phyloP scores from a whole-genome alignment of 2,329 filamentous ascomycete species.

The Aspergillus quadricinctus region DNA sequence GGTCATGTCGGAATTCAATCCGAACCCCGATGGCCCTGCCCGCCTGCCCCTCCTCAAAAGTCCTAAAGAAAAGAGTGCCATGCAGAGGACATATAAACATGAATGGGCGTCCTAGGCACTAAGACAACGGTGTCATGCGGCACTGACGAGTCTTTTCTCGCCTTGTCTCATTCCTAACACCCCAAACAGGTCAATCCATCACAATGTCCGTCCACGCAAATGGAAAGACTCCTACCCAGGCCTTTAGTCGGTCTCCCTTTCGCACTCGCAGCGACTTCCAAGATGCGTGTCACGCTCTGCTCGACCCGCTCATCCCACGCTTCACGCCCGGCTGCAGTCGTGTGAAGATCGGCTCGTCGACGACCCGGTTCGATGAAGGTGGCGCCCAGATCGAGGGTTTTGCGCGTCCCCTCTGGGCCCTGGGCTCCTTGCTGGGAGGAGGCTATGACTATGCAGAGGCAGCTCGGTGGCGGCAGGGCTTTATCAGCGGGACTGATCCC shows the following conservation, averaged over 20 bases:
- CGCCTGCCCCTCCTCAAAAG: neutral
- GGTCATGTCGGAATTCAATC: neutral
- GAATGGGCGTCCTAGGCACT: neutral
- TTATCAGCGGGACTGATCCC: slow-evolving; percentile 68
- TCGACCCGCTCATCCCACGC: slow-evolving; percentile 67
- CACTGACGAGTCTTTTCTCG: neutral
- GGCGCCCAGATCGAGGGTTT: slow-evolving; percentile 74
- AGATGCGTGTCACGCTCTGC: slow-evolving; percentile 56
- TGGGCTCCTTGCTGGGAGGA: slow-evolving; percentile 66
- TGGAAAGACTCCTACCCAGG: slow-evolving; percentile 24
- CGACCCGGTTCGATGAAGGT: slow-evolving; percentile 71
- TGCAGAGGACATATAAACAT: neutral
- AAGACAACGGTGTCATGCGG: neutral
- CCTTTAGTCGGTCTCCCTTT: slow-evolving; percentile 25
- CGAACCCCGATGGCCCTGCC: neutral
- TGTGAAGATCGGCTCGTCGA: slow-evolving; percentile 65
- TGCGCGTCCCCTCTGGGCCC: slow-evolving; percentile 70
- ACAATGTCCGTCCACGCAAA: slow-evolving; percentile 29
- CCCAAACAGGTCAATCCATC: neutral
- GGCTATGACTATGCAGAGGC: slow-evolving; percentile 61
- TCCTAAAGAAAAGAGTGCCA: neutral
- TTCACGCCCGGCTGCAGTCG: slow-evolving; percentile 64
- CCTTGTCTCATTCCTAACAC: neutral
- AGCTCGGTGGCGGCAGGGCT: slow-evolving; percentile 64
- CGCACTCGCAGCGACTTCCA: slow-evolving; percentile 44